A percentile compares a stretch with the other conserved stretches of the same genome.
Evolutionary conservation across 2,329 filamentous ascomycete genomes (phyloP).

Genomic region (Diplodia seriata): DNA sequence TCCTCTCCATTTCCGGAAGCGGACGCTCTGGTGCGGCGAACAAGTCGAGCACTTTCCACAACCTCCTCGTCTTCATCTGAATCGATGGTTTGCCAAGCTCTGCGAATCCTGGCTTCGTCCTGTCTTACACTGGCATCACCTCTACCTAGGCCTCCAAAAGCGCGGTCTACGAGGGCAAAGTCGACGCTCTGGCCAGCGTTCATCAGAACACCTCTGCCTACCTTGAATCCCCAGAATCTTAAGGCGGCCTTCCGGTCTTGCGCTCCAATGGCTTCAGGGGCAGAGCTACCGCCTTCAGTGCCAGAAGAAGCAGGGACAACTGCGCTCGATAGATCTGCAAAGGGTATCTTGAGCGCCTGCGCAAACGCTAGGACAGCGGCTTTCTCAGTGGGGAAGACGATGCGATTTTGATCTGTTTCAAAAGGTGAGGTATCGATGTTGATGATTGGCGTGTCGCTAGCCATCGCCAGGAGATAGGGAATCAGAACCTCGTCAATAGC

Average conservation of each 20-base stretch:
- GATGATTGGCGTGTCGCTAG: constrained; percentile 56
- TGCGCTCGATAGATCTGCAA: constrained; percentile 57
- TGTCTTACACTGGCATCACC: constrained; percentile 48
- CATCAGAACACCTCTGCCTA: constrained; percentile 66
- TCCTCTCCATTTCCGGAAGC: constrained; percentile 32
- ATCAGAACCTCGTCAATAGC: constrained; percentile 65
- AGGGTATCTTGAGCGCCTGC: constrained; percentile 59
- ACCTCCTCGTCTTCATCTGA: constrained; percentile 53
- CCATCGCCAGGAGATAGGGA: constrained; percentile 64
- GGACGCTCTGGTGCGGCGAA: neutral
- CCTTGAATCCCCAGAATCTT: constrained; percentile 65
- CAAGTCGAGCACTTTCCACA: constrained; percentile 35
- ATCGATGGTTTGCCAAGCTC: constrained; percentile 57
- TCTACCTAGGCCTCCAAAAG: constrained; percentile 66
- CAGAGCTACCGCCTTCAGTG: constrained; percentile 34
- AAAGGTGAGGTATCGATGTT: constrained; percentile 66
- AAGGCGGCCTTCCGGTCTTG: constrained; percentile 55
- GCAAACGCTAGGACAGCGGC: constrained; percentile 65
- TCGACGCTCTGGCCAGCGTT: constrained; percentile 63
- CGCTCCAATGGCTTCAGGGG: constrained; percentile 38
- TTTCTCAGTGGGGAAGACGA: constrained; percentile 60
- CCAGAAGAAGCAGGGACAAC: constrained; percentile 40
- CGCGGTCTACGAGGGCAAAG: constrained; percentile 64
- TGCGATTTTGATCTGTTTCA: constrained; percentile 60
- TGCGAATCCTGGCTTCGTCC: constrained; percentile 50